phyloP scores from a whole-genome alignment of 495 filamentous ascomycete species.

The Xylaria sp. region DNA sequence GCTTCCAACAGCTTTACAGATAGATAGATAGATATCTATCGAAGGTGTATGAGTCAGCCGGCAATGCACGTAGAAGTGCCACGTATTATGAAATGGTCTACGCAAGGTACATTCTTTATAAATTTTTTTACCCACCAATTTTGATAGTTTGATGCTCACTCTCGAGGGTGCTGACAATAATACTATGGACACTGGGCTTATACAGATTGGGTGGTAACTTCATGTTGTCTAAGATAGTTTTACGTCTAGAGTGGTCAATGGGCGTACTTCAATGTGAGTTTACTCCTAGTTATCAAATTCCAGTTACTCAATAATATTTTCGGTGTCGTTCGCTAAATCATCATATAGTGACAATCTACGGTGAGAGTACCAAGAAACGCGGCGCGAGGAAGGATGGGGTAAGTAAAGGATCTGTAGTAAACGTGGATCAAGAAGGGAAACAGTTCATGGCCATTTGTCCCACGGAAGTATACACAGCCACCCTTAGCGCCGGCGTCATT shows the following conservation, averaged over 20 bases:
- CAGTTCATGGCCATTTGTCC: neutral
- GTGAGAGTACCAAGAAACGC: neutral
- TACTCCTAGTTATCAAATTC: neutral
- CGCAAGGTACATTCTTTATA: neutral
- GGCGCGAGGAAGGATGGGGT: neutral
- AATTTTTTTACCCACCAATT: neutral
- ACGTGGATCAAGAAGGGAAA: neutral
- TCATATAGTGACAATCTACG: neutral
- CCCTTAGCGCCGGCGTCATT: neutral
- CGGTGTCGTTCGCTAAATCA: neutral
- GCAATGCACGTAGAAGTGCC: neutral
- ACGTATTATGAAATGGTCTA: neutral
- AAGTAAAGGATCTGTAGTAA: neutral
- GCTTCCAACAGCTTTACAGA: neutral
- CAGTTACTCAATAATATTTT: neutral
- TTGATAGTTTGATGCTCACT: neutral
- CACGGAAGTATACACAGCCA: constrained; percentile 8
- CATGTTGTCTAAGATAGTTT: neutral
- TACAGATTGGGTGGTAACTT: neutral
- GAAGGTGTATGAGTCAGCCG: neutral
- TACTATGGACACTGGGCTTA: neutral
- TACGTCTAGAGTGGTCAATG: neutral
- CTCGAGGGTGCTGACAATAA: neutral
- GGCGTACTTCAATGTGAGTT: neutral
- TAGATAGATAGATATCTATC: no score